Percentiles rank a stretch among this genome's conserved stretches.
phyloP scores from a whole-genome alignment of 148 eudicot species.

The Rheum nobile region DNA sequence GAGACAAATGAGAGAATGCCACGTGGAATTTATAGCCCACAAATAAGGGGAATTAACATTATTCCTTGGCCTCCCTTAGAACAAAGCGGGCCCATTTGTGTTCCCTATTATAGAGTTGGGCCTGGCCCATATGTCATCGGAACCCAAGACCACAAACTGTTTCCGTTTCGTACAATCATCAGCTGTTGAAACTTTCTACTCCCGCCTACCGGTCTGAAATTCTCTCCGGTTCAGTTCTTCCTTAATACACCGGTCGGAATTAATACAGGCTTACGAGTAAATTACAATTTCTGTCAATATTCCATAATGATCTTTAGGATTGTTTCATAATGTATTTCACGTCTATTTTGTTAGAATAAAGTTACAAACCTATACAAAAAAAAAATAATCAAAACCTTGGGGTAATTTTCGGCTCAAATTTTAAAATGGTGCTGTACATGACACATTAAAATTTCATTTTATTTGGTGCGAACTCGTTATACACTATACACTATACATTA shows the following conservation, averaged over 20 bases:
- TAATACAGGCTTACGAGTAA: background rate
- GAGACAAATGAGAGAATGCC: background rate
- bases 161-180: conserved; percentile 3
- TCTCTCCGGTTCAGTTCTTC: background rate
- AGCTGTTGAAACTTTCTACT: background rate
- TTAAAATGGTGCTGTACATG: no score
- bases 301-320: no score
- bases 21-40: background rate
- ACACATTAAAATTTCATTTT: no score
- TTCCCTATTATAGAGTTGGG: conserved; percentile 3
- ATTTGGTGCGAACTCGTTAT: no score
- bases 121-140: conserved; percentile 37
- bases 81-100: conserved; percentile 2
- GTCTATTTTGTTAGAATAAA: no score
- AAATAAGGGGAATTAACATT: background rate
- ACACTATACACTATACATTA: no score
- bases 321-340: background rate
- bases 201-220: background rate
- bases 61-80: background rate
- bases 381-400: background rate
- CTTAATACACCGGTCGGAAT: background rate
- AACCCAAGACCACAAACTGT: conserved; percentile 13
- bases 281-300: no score
- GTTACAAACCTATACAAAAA: no score
- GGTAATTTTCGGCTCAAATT: background rate